Evolutionary conservation across 345 rosid genomes (phyloP).

Genomic region (Corchorus olitorius): DNA sequence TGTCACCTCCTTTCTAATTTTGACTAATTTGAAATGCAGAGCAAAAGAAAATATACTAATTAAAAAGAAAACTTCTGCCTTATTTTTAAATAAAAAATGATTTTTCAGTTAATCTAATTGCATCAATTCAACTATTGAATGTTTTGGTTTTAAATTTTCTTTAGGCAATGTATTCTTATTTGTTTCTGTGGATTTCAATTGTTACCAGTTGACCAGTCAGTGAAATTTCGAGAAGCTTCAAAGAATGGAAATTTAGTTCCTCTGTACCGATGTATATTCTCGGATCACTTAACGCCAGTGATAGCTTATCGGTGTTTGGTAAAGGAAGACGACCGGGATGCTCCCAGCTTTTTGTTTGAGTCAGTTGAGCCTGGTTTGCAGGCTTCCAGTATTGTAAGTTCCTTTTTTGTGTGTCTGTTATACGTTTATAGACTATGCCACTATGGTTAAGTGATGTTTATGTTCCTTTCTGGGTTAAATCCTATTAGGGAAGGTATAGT

Average conservation of each 20-base stretch:
- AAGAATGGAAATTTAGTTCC: slow-evolving; percentile 81
- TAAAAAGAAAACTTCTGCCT: not conserved
- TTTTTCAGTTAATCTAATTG: too few relatives aligned
- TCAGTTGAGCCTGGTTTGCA: slow-evolving; percentile 81
- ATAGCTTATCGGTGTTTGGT: slow-evolving; percentile 89
- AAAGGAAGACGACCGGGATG: slow-evolving; percentile 92
- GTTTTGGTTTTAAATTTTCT: not conserved
- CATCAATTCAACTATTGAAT: not conserved
- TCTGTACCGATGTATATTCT: slow-evolving; percentile 66
- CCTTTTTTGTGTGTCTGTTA: not conserved
- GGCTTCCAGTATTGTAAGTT: slow-evolving; percentile 63
- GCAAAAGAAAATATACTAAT: not conserved
- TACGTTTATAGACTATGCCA: slow-evolving; percentile 5
- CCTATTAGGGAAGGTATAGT: slow-evolving; percentile 78
- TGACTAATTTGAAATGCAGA: not conserved
- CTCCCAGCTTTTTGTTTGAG: slow-evolving; percentile 93
- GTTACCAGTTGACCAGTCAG: slow-evolving; percentile 50
- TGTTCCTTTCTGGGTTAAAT: slow-evolving; percentile 3
- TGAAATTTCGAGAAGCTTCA: slow-evolving; percentile 67
- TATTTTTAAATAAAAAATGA: too few relatives aligned
- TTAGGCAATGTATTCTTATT: not conserved
- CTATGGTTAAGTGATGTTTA: not conserved
- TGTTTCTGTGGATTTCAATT: not conserved
- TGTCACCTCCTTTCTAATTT: not conserved
- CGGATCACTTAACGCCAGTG: slow-evolving; percentile 92